Evolutionary conservation across 257 asterid species (phyloP).

Genomic region (Handroanthus guayacan): DNA sequence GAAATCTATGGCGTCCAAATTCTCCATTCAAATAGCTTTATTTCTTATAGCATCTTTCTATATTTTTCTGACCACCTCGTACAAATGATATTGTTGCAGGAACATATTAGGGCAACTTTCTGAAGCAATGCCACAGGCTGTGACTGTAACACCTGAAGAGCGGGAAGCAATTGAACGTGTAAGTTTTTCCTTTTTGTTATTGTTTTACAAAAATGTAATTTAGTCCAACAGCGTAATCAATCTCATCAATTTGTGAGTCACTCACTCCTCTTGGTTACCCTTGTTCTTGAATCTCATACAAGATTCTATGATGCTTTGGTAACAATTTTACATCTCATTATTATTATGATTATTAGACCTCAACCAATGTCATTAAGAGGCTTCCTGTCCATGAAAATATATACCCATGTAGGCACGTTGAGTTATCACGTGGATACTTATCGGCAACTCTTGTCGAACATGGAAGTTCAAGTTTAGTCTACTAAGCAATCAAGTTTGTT

Average conservation of each 20-base stretch:
- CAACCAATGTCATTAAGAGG: not conserved
- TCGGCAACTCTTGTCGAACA: not conserved
- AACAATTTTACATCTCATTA: not conserved
- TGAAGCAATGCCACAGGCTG: constrained; percentile 86
- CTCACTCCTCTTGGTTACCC: not conserved
- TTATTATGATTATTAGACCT: constrained; percentile 5
- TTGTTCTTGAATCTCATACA: not conserved
- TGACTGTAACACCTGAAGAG: constrained; percentile 88
- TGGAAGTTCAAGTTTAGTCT: not conserved
- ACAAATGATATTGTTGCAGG: constrained; percentile 44
- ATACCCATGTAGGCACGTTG: not conserved
- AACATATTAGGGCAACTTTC: constrained; percentile 74
- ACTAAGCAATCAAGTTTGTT: no score
- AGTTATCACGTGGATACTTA: not conserved
- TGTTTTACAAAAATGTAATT: not conserved
- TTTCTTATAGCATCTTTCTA: not conserved
- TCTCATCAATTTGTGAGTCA: not conserved
- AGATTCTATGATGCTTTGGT: not conserved
- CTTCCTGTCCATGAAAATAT: not conserved
- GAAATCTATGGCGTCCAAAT: constrained; percentile 13
- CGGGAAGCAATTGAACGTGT: constrained; percentile 92
- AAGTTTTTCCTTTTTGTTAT: constrained; percentile 35
- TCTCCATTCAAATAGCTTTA: not conserved
- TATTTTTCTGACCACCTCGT: constrained; percentile 3
- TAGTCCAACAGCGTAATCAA: not conserved